These are phyloP conservation scores for Helotiales sp. DNA, from an alignment of 2,329 filamentous ascomycete genomes.

Conservation along the genomic window DNA sequence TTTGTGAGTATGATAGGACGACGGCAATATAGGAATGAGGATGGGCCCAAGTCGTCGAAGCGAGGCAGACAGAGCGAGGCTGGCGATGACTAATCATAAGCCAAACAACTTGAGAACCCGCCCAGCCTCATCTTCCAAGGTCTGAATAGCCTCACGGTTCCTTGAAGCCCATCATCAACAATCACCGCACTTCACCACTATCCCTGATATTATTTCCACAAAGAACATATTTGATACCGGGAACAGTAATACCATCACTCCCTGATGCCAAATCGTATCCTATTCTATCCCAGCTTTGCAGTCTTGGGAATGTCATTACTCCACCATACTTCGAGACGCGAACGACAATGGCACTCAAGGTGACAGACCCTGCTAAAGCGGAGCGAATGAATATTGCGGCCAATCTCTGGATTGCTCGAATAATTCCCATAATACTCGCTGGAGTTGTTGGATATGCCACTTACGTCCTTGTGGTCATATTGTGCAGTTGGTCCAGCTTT, in stretches of 20 bases:
- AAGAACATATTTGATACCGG: not conserved
- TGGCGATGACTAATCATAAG: not conserved
- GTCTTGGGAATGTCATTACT: not conserved
- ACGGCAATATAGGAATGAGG: too few relatives aligned
- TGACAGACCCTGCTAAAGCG: conserved; percentile 5
- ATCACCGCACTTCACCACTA: too few relatives aligned
- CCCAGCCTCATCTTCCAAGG: conserved; percentile 6
- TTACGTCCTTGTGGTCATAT: conserved; percentile 69
- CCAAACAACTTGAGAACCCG: too few relatives aligned
- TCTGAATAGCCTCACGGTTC: not conserved
- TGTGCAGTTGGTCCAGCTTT: conserved; percentile 64
- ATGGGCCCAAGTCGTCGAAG: not conserved
- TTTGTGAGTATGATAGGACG: too few relatives aligned
- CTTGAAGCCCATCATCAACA: not conserved
- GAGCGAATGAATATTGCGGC: conserved; percentile 22
- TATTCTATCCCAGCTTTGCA: not conserved
- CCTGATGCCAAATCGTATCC: not conserved
- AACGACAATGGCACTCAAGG: conserved; percentile 1
- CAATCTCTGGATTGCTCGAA: conserved; percentile 42
- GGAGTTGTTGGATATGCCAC: conserved; percentile 71
- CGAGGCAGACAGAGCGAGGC: not conserved
- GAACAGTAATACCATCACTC: not conserved
- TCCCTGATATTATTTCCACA: not conserved
- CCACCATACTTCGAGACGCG: not conserved
- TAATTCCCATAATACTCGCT: conserved; percentile 73